Conservation (phyloP, 371 early-diverging fungal genomes). For the Syncephalastrum contaminatum region DNA sequence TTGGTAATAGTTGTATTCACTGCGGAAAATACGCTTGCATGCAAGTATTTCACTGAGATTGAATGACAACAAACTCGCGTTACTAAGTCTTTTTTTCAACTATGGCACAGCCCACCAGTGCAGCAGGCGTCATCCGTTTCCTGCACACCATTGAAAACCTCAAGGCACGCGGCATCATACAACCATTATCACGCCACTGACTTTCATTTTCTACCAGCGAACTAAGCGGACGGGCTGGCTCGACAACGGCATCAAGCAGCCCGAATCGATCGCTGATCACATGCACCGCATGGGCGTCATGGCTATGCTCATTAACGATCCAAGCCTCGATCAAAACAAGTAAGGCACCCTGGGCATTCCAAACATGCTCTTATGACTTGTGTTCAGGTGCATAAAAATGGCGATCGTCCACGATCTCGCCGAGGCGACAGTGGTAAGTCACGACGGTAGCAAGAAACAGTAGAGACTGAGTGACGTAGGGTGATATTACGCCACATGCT, state of each 20-base stretch:
- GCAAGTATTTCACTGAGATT: too few species aligned
- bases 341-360: constrained; percentile 9
- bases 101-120: too few species aligned
- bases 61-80: too few species aligned
- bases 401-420: constrained; percentile 91
- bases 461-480: constrained; percentile 35
- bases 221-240: constrained; percentile 95
- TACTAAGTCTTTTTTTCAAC: too few species aligned
- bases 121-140: constrained; percentile 49
- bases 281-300: constrained; percentile 93
- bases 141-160: constrained; percentile 65
- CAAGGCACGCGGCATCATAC: constrained; percentile 47
- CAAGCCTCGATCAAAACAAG: constrained; percentile 53
- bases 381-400: constrained; percentile 77
- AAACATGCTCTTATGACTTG: neutral
- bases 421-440: constrained; percentile 76
- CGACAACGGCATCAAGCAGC: constrained; percentile 59
- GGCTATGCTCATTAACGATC: constrained; percentile 80
- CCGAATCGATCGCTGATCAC: constrained; percentile 92
- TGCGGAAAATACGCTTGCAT: too few species aligned
- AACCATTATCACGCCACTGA: neutral
- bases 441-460: neutral
- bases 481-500: constrained; percentile 88
- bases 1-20: too few species aligned
- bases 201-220: constrained; percentile 41